Evolutionary conservation across 306 rosid genomes (phyloP), one percentile per base, ranked within the genome.

Genomic region (Castanea crenata): DNA sequence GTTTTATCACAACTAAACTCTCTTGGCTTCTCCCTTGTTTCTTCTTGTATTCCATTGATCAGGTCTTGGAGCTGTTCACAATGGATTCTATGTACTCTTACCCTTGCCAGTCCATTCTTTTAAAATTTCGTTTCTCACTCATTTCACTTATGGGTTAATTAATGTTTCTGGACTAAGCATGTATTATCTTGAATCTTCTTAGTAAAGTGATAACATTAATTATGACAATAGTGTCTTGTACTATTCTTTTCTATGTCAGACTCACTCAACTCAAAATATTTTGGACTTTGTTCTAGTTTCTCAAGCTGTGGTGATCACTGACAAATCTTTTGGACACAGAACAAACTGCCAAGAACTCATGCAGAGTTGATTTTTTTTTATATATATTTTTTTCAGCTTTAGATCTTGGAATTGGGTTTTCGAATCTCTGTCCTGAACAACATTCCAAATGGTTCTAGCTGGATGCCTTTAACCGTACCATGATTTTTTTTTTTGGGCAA

Each of bases 401-500:
- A 75, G 86, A 79, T 84, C 77, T 86, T 27, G 78, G 86, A 86
- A 76, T 76, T 84, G 71, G 78, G 69, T 77, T 78, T 81, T 71
- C 74, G 79, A 55, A 82, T 79, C 75, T 88, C 70, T 80, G 80
- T 64, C 79, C 79, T 61, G 79, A 80, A 76, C 89, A 83, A 86
- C 84, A 75, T 83, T 87, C 88, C 93, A 89, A 85, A 82, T 61
- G 32, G 29, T 78, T 81, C 15, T 79, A 87, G 91, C 87, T 89
- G 90, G 92, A 67, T 32, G 56, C 54, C 80, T 71, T 64, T 76
- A 78, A 56, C 67, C 67, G 78, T 80, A 69, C 72, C 55, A 78
- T 62, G 78, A 62, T 70, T 64, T 71, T 49, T 35, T 3, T 35
- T 46, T 49, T 49, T 49, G 0, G 16, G 16, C 15, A 10, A 49